Conservation (phyloP, 2,329 filamentous ascomycete genomes). For the Aspergillus sp. region DNA sequence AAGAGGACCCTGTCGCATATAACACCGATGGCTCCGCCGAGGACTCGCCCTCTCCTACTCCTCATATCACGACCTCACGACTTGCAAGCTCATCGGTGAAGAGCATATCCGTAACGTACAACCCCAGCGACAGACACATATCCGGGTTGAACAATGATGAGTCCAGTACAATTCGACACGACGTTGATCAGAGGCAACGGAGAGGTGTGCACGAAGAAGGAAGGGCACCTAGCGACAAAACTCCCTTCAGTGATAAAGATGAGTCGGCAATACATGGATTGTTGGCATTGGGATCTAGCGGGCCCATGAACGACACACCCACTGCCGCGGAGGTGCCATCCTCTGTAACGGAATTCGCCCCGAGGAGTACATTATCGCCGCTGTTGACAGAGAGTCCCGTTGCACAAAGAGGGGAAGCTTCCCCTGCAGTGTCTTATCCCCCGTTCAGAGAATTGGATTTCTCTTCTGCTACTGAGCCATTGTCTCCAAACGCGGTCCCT, state of each 20-base stretch:
- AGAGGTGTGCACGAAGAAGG: too few relatives aligned
- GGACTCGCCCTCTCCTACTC: slow-evolving; percentile 6
- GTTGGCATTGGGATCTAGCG: slow-evolving; percentile 20
- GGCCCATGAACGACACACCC: slow-evolving; percentile 3
- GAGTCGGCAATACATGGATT: slow-evolving; percentile 26
- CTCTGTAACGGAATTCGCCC: neutral
- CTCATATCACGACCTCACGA: neutral
- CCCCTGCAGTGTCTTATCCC: neutral
- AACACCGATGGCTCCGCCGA: slow-evolving; percentile 7
- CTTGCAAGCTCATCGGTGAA: neutral
- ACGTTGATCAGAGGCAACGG: neutral
- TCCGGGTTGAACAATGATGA: neutral
- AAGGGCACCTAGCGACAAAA: neutral
- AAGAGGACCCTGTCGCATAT: slow-evolving; percentile 18
- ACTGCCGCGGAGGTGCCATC: neutral
- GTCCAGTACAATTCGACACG: neutral
- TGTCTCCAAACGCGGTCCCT: neutral
- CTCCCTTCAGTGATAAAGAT: slow-evolving; percentile 22
- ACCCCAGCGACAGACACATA: neutral
- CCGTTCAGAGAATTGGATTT: neutral
- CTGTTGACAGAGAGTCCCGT: neutral
- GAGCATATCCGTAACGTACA: neutral
- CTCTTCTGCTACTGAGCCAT: neutral
- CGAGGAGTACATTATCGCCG: neutral
- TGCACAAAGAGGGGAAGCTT: neutral